Base-by-base conservation (phyloP, 768 basidiomycete species). In the Suillus subalutaceus region DNA sequence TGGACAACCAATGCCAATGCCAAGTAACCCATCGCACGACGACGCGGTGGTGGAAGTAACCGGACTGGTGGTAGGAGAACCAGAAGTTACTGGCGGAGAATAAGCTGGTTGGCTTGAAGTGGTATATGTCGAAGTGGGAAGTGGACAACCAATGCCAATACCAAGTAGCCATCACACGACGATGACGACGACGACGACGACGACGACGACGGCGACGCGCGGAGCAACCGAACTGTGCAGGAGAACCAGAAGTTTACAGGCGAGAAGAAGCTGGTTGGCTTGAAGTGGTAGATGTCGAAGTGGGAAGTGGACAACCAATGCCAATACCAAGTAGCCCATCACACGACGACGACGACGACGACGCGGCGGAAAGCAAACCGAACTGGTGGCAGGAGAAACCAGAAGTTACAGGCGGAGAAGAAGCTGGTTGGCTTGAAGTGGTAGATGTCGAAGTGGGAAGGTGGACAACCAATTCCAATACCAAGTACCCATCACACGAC, bases 1-100 rank as follows among this genome's bases (percentile, higher is more conserved):
- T 10, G 61, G 57, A 44, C 69, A 70, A 20, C 63, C 71, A 26
- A 71, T 8, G 1, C 66, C 69, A 5, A 71, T 55, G n/a, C 69
- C 71, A 4, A 72, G 26, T 1, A 64, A 13, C 20, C 70, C 65
- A 20, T 12, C 18, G 0, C 65, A 72, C 35, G 53, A 53, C 6
- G 30, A 55, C 13, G 48, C 48, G 41, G 40, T 2, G 44, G 68
- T 65, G 4, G 20, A 37, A 32, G 65, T 5, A 38, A 63, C 37
- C 7, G 44, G 52, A 30, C 18, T 48, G 37, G 37, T 63, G 13
- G 37, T 16, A 32, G 58, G 6, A 23, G 26, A 23, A 32, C 37
- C 63, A 37, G 65, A 65, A 18, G 66, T 50, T 30, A 38, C 40
- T 23, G 44, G 63, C 53, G 65, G 30, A 26, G 40, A 50, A 15